Conservation (phyloP, 2,329 filamentous ascomycete species). For the Paracoccidioides lutzii region DNA sequence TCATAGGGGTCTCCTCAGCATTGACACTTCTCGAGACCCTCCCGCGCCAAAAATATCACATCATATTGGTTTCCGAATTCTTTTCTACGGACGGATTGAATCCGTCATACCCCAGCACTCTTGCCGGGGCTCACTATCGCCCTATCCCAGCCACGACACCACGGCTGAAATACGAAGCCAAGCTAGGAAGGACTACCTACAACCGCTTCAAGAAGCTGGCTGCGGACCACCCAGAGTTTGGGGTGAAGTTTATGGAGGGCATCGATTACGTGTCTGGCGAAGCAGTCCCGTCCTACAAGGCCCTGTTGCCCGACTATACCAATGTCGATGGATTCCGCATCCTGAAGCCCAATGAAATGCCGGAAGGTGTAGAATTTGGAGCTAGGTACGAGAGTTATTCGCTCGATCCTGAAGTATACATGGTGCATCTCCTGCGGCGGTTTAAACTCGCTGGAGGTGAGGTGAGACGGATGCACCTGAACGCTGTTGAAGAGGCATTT, state of each 20-base stretch:
- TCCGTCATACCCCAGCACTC: conserved; percentile 34
- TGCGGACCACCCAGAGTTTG: conserved; percentile 22
- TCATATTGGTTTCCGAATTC: conserved; percentile 30
- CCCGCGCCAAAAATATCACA: conserved; percentile 16
- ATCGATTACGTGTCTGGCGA: conserved; percentile 28
- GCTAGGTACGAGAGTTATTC: conserved; percentile 30
- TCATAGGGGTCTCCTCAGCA: conserved; percentile 29
- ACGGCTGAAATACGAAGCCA: conserved; percentile 24
- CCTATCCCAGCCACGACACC: conserved; percentile 30
- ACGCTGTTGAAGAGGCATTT: conserved; percentile 25
- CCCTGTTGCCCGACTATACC: conserved; percentile 24
- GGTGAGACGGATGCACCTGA: conserved; percentile 13
- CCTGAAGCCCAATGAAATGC: conserved; percentile 19
- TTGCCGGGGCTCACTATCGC: conserved; percentile 37
- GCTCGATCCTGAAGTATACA: conserved; percentile 34
- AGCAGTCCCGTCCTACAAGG: conserved; percentile 16
- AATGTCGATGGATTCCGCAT: conserved; percentile 25
- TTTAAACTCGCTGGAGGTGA: conserved; percentile 29
- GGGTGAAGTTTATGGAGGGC: conserved; percentile 26
- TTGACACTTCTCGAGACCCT: conserved; percentile 19
- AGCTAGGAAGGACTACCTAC: conserved; percentile 28
- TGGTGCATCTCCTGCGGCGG: conserved; percentile 27
- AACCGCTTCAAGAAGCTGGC: conserved; percentile 26
- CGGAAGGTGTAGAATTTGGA: conserved; percentile 28
- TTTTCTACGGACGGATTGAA: conserved; percentile 23